Percentiles rank a stretch among this genome's conserved stretches.
Evolutionary conservation across 169 alveolate genomes (phyloP).

Genomic region (Cryptosporidium parvum): DNA sequence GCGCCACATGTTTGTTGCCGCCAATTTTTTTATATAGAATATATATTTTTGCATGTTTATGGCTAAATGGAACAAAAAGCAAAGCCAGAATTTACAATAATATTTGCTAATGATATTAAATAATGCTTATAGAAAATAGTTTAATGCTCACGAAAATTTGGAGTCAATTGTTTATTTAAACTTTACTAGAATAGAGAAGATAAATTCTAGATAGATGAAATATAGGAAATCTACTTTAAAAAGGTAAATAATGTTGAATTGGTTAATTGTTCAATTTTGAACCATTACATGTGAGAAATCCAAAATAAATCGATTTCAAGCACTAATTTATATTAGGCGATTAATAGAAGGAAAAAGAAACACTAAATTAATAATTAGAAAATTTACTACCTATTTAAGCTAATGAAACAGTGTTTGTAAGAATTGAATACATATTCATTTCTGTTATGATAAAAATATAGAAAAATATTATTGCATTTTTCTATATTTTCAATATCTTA

Average conservation of each 20-base stretch:
- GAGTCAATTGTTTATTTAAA: too few relatives aligned
- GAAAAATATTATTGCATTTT: not conserved
- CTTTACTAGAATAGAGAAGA: too few relatives aligned
- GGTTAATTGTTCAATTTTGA: not conserved
- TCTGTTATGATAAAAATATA: not conserved
- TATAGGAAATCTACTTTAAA: too few relatives aligned
- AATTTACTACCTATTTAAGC: not conserved
- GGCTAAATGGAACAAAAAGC: too few relatives aligned
- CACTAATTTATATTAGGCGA: not conserved
- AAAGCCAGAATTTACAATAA: too few relatives aligned
- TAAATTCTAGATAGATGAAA: too few relatives aligned
- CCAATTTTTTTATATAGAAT: not conserved
- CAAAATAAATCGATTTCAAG: not conserved
- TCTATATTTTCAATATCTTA: not conserved
- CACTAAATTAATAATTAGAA: slow-evolving; percentile 3
- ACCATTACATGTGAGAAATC: not conserved
- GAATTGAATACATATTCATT: not conserved
- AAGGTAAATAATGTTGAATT: too few relatives aligned
- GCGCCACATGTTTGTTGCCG: not conserved
- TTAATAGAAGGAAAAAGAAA: not conserved
- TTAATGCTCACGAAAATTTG: too few relatives aligned
- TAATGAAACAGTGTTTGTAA: slow-evolving; percentile 13
- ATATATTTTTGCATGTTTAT: not conserved
- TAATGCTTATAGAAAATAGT: too few relatives aligned
- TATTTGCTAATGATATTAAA: too few relatives aligned